Base-by-base conservation (phyloP, 495 filamentous ascomycete genomes). In the Daldinia childiae region DNA sequence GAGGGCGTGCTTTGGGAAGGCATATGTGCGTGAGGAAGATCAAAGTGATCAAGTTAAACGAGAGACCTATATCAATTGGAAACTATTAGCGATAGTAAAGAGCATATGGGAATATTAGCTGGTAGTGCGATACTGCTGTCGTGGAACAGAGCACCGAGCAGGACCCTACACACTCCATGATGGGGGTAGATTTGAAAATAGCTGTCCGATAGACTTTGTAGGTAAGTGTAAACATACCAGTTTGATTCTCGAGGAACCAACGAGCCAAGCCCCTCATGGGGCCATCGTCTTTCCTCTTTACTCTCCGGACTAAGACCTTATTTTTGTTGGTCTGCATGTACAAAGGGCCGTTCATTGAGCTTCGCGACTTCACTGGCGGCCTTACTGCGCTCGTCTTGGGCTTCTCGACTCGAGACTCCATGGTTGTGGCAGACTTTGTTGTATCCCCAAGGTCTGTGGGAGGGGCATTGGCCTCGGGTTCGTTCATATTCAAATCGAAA, bases 1-100 rank as follows among this genome's bases (percentile, higher is more conserved):
- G 87, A n/a, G 86, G 82, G 62, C 92, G 87, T 24, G 92, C 89
- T 58, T 88, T 89, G 39, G 94, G 94, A 80, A 95, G 91, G 67
- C 86, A 88, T 64, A 92, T 81, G 82, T 97, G 93, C 64, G 90
- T 87, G 66, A 95, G 86, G 78, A 87, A 84, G 67, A 97, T 86
- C 61, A 93, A 88, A 64, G 91, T 85, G 62, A 97, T 83, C 59
- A 93, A 88, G 72, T 91, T 93, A 79, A 93, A 79, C 15, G 93
- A 90, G 54, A 96, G 86, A 38, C 91, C 93, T 95, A 70, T 15
- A 62, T n/a, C 11, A 17, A 62, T 61, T 36, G 66, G 48, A 72
- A 61, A 41, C 27, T 24, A 52, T 72, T 67, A 76, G 76, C 64
- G 43, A 38, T 19, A 38, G 41, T 24, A 57, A 52, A 48, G 27